Evolutionary conservation across 192 early-diverging fungal species (phyloP), one percentile per base, ranked within the genome.

Genomic region (Geranomyces michiganensis): DNA sequence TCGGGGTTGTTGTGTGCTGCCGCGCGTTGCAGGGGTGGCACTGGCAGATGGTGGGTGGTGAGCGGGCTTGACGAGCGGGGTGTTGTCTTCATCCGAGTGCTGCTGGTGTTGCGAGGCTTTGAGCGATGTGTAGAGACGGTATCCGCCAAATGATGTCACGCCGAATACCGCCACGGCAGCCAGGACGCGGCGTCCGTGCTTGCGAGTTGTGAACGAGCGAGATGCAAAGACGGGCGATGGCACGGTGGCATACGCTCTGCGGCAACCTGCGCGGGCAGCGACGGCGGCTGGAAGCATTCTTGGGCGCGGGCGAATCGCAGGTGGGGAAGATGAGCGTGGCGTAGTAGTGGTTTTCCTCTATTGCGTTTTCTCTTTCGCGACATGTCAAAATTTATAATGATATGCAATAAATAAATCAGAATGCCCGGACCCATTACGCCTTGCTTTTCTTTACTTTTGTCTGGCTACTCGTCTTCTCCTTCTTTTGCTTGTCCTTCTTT

Each of bases 401-500:
- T n/a, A n/a, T n/a, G n/a, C n/a, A n/a, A n/a, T n/a, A n/a, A n/a
- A n/a, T n/a, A n/a, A n/a, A n/a, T n/a, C n/a, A n/a, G n/a, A n/a
- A n/a, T n/a, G n/a, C n/a, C n/a, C n/a, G n/a, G n/a, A n/a, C n/a
- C n/a, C n/a, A n/a, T 41, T 41, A 41, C 10, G 36, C 36, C 36
- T 41, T 10, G 36, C 3, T 10, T 41, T 10, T 41, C 36, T 41
- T 41, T 41, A 10, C 36, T 41, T 41, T 41, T 41, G 36, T 10
- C 3, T 10, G 36, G 5, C 10, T 41, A 3, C 36, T 41, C 10
- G 36, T 10, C 36, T 41, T 41, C 10, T 41, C 36, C 36, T 41
- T 55, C 56, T 56, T n/a, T 29, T n/a, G 21, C 67, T 82, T 82
- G 19, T 78, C 56, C 72, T 86, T 82, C 65, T 71, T 81, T 49